Evolutionary conservation across 75 land plant species (phyloP).

Genomic region (Adiantum capillusveneris): DNA sequence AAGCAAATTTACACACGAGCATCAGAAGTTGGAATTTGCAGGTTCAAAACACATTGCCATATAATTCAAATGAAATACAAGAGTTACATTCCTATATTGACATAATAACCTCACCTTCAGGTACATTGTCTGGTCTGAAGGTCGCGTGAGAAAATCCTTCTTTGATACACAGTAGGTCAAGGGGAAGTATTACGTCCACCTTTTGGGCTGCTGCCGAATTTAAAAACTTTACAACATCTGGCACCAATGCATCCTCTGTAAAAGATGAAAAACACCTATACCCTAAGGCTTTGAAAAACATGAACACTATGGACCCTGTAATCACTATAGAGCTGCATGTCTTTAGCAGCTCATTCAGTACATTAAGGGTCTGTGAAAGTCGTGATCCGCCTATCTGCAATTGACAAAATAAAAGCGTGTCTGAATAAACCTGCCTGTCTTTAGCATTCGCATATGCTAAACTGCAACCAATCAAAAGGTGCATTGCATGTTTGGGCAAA

Average conservation of each 20-base stretch:
- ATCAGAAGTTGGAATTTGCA: no score
- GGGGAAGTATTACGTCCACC: slow-evolving; percentile 39
- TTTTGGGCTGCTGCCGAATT: slow-evolving; percentile 22
- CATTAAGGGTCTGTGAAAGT: slow-evolving; percentile 32
- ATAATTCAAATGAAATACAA: no score
- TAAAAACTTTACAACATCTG: slow-evolving; percentile 34
- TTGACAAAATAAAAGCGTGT: neutral
- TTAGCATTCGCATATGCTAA: no score
- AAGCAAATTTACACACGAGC: neutral
- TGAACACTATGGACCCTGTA: slow-evolving; percentile 49
- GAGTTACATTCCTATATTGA: no score
- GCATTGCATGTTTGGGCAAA: no score
- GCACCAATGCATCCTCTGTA: slow-evolving; percentile 26
- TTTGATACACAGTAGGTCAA: slow-evolving; percentile 44
- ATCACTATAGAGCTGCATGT: slow-evolving; percentile 47
- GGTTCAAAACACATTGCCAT: no score
- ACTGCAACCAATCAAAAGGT: no score
- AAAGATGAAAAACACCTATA: slow-evolving; percentile 20
- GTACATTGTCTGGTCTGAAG: slow-evolving; percentile 25
- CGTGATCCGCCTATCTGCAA: slow-evolving; percentile 72
- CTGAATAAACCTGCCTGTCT: no score
- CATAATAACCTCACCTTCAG: slow-evolving; percentile 33
- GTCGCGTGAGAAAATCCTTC: slow-evolving; percentile 11
- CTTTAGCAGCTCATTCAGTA: slow-evolving; percentile 36
- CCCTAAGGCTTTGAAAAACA: slow-evolving; percentile 58